Percentiles rank a stretch among this genome's conserved stretches.
phyloP scores from a whole-genome alignment of 768 basidiomycete species.

The Agrocybe pediades region DNA sequence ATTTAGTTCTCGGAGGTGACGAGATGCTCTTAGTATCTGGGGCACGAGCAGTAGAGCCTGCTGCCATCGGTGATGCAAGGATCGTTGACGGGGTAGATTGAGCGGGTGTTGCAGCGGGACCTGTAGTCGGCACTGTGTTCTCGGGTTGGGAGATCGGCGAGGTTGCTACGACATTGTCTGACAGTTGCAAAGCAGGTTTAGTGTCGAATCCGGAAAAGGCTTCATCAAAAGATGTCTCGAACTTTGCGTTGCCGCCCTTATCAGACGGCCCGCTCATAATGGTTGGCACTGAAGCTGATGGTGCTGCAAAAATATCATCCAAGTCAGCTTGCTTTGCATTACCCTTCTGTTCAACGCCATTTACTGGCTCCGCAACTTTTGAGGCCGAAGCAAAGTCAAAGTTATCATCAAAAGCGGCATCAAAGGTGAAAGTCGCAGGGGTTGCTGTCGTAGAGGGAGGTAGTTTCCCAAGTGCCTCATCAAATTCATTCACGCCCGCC shows the following conservation, averaged over 20 bases:
- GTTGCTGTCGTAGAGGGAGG: conserved; percentile 37
- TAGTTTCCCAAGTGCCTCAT: conserved; percentile 70
- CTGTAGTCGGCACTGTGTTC: conserved; percentile 24
- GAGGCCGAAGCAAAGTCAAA: conserved; percentile 64
- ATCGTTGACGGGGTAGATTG: conserved; percentile 33
- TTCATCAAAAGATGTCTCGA: conserved; percentile 45
- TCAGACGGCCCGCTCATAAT: conserved; percentile 4
- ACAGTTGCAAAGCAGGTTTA: conserved; percentile 22
- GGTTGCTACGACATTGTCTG: conserved; percentile 1
- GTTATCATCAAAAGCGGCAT: conserved; percentile 53
- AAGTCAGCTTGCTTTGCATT: conserved; percentile 10
- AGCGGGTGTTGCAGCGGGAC: conserved; percentile 20
- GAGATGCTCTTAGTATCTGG: conserved; percentile 31
- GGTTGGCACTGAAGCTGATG: conserved; percentile 10
- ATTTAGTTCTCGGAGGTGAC: conserved; percentile 28
- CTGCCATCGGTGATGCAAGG: conserved; percentile 35
- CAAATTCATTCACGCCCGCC: conserved; percentile 70
- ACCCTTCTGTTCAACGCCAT: conserved; percentile 2
- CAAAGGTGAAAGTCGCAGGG: conserved; percentile 58
- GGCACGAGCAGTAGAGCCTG: conserved; percentile 39
- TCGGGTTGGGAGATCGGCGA: conserved; percentile 29
- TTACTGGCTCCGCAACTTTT: conserved; percentile 14
- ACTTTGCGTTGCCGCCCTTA: conserved; percentile 5
- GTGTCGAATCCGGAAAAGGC: conserved; percentile 54
- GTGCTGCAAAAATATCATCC: conserved; percentile 17